phyloP scores from a whole-genome alignment of 495 filamentous ascomycete species.

The Emericellopsis terricola region DNA sequence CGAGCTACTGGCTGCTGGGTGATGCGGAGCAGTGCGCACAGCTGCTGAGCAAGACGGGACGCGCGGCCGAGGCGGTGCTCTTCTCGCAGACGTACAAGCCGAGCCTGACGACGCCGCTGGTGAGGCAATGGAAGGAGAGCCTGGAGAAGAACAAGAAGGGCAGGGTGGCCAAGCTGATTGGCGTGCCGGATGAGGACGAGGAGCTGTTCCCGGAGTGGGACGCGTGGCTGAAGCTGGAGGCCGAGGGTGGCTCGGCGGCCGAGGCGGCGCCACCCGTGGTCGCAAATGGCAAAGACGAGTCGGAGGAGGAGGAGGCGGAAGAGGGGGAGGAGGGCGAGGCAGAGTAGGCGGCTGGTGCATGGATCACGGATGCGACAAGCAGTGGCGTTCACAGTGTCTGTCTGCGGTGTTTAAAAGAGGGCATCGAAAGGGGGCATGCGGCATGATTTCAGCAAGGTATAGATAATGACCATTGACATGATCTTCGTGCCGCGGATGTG shows the following conservation, averaged over 20 bases:
- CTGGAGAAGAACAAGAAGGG: slow-evolving; percentile 68
- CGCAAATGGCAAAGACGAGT: slow-evolving; percentile 9
- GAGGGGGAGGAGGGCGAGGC: not conserved
- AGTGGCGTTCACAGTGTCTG: no score
- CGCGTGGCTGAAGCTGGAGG: slow-evolving; percentile 68
- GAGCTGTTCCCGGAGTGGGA: slow-evolving; percentile 95
- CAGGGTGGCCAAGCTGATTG: slow-evolving; percentile 66
- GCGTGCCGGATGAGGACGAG: slow-evolving; percentile 69
- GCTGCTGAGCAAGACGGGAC: slow-evolving; percentile 57
- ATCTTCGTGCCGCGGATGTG: no score
- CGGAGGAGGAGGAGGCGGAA: slow-evolving; percentile 8
- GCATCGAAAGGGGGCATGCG: no score
- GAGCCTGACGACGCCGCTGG: slow-evolving; percentile 47
- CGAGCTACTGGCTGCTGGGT: slow-evolving; percentile 70
- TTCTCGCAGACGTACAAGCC: slow-evolving; percentile 93
- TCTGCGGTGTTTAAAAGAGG: no score
- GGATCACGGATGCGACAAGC: no score
- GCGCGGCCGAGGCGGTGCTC: slow-evolving; percentile 70
- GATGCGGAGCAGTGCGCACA: slow-evolving; percentile 71
- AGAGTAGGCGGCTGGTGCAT: no score
- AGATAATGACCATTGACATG: no score
- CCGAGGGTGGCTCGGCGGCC: slow-evolving; percentile 34
- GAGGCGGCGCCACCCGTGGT: slow-evolving; percentile 16
- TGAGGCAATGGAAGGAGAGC: slow-evolving; percentile 58
- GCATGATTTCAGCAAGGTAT: no score